Evolutionary conservation across 768 basidiomycete genomes (phyloP).

Genomic region (Boletus barrowsii): DNA sequence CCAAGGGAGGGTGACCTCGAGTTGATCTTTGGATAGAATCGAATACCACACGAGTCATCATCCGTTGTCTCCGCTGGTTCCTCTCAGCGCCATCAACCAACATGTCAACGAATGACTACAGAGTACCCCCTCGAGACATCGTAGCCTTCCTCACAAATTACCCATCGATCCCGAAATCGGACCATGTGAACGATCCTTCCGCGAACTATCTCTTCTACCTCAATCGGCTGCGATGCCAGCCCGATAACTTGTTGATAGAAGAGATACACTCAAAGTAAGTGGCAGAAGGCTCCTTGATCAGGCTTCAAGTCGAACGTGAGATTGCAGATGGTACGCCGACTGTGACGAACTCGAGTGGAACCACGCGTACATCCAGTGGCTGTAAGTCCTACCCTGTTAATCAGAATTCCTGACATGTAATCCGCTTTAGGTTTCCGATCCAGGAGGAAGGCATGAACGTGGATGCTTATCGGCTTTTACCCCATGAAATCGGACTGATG

Average conservation of each 20-base stretch:
- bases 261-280: slow-evolving; percentile 59
- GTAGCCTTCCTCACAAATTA: slow-evolving; percentile 25
- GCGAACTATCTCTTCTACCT: slow-evolving; percentile 63
- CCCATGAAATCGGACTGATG: slow-evolving; percentile 60
- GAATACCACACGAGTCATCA: slow-evolving; percentile 1
- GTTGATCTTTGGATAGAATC: slow-evolving; percentile 1
- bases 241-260: slow-evolving; percentile 59
- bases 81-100: background rate
- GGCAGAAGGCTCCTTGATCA: background rate
- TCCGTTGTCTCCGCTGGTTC: slow-evolving; percentile 12
- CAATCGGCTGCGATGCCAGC: slow-evolving; percentile 53
- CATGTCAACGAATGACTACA: slow-evolving; percentile 13
- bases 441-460: slow-evolving; percentile 73
- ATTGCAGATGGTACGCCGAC: slow-evolving; percentile 60
- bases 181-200: slow-evolving; percentile 5
- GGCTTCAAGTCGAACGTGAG: background rate
- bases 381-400: slow-evolving; percentile 43
- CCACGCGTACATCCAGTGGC: slow-evolving; percentile 78
- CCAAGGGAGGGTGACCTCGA: background rate
- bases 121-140: slow-evolving; percentile 22
- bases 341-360: slow-evolving; percentile 60
- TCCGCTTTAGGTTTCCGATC: slow-evolving; percentile 57
- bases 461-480: slow-evolving; percentile 62
- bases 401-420: background rate
- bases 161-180: slow-evolving; percentile 11